Conservation (phyloP, 2,329 filamentous ascomycete species). For the Monosporascus sp. region DNA sequence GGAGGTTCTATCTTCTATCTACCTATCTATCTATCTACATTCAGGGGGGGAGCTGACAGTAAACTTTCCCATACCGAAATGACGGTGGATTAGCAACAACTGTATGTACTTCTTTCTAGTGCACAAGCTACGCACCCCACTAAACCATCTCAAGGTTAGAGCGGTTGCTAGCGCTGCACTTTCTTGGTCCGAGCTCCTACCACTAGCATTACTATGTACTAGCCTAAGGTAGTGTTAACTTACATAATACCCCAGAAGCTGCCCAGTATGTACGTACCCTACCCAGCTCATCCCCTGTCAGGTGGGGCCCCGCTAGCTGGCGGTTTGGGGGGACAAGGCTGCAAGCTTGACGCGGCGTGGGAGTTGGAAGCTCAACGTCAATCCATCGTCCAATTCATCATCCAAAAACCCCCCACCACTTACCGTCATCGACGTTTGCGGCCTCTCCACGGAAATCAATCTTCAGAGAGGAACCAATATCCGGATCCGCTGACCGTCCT, state of each 20-base stretch:
- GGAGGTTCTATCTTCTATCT: no score
- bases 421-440: neutral
- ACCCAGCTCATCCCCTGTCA: neutral
- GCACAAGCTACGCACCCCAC: neutral
- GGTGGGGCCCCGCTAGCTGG: neutral
- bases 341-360: constrained; percentile 35
- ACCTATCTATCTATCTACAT: no score
- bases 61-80: no score
- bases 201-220: no score
- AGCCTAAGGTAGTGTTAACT: no score
- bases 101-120: neutral
- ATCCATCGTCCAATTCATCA: neutral
- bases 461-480: neutral
- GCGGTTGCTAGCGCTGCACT: neutral
- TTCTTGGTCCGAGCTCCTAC: neutral
- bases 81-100: no score
- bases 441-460: constrained; percentile 3
- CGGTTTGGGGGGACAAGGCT: constrained; percentile 38
- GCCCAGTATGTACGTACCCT: neutral
- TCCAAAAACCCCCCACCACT: neutral
- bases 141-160: neutral
- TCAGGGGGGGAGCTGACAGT: no score
- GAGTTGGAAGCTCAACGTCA: constrained; percentile 10
- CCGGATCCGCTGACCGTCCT: neutral
- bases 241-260: neutral